Conservation (phyloP, 2,329 filamentous ascomycete species). For the Verticillium dahliae region DNA sequence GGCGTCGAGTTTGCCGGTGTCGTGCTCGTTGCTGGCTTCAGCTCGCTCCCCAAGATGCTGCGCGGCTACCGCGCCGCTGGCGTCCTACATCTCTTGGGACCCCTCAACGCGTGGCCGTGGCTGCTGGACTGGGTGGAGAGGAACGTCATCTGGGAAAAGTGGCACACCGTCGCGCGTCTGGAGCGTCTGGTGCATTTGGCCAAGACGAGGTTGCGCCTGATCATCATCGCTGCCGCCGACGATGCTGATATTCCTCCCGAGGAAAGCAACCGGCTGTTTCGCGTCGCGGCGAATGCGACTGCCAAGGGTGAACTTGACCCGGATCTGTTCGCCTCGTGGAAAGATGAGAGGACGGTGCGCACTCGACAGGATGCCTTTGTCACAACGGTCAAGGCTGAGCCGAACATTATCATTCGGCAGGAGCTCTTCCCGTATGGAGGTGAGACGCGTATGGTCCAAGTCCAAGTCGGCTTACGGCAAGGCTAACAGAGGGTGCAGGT, state of each 20-base stretch:
- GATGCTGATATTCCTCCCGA: constrained; percentile 77
- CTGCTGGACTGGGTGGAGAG: constrained; percentile 53
- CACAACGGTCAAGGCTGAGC: constrained; percentile 34
- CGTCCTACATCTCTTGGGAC: constrained; percentile 70
- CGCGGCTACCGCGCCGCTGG: constrained; percentile 75
- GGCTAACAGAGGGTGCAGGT: constrained; percentile 32
- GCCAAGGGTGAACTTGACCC: constrained; percentile 26
- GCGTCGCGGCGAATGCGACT: constrained; percentile 48
- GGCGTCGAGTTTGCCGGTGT: constrained; percentile 70
- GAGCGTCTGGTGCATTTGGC: constrained; percentile 46
- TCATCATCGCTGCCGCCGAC: constrained; percentile 72
- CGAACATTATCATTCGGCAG: constrained; percentile 43
- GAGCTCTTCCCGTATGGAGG: constrained; percentile 50
- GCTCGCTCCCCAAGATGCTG: constrained; percentile 65
- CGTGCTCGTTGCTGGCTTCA: constrained; percentile 75
- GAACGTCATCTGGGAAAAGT: constrained; percentile 66
- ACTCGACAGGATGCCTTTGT: constrained; percentile 42
- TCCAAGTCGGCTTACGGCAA: no score
- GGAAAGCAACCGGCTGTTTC: constrained; percentile 60
- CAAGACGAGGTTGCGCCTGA: constrained; percentile 53
- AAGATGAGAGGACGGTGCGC: constrained; percentile 35
- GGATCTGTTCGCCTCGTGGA: constrained; percentile 33
- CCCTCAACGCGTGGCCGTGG: constrained; percentile 60
- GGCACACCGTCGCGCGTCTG: constrained; percentile 67
- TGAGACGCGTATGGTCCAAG: constrained; percentile 22